Base-by-base conservation (phyloP, 495 filamentous ascomycete species). In the Aspergillus biplanus region DNA sequence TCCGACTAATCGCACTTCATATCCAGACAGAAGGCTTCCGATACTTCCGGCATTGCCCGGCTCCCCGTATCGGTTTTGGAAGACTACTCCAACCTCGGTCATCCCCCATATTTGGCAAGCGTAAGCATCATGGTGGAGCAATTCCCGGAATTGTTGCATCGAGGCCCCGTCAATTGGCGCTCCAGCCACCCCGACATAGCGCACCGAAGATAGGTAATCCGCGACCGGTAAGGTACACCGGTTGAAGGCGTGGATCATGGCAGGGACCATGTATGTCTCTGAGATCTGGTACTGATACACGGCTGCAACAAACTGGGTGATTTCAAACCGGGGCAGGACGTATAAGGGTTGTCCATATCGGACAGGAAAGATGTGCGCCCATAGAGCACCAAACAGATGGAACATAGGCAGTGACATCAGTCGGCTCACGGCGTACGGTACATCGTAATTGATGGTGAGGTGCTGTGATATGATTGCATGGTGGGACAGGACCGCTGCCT, bases 11-110 rank as follows among this genome's bases (percentile, higher is more conserved):
- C 71, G 71, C 13, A 69, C 69, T 87, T 96, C 52, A 85, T 91
- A 63, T 72, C 85, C 78, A 85, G 92, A 85, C 6, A 92, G 74
- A 6, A 90, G 77, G 27, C 81, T 83, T 2, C 94, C 94, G 7
- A 93, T 92, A n/a, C 78, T 80, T 27, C 72, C 78, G 7, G 72
- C 64, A 42, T 74, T 62, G 18, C 72, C 73, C 37, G 58, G 72
- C 49, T 78, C 69, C 7, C 75, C 73, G 55, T 80, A 83, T 6
- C 78, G 74, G 58, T 83, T 78, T 8, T 86, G 86, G 61, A 83
- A 83, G 34, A 76, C 75, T 7, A 86, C 82, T 4, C 82, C 85
- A 8, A 78, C 77, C 60, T 87, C 84, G 0, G 78, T 80, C 77
- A 80, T 71, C 1, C 69, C 69, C 69, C 69, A 71, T 13, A 71